Conservation (phyloP, 129 eudicot species). For the Escallonia herrerae region DNA sequence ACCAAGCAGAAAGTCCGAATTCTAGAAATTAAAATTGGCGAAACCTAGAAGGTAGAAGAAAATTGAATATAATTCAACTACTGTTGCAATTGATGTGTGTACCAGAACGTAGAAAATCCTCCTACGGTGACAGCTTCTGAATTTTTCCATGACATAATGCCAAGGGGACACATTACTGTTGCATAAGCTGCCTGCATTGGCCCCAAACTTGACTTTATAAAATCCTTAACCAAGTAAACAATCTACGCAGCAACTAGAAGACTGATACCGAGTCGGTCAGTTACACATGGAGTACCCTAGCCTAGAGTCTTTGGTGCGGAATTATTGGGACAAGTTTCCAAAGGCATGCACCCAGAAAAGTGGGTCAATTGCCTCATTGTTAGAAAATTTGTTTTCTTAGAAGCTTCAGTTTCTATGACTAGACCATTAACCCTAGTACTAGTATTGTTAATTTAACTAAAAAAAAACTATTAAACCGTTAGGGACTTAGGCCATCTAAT, state of each 20-base stretch:
- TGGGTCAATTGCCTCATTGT: not conserved
- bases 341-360: not conserved
- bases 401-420: not conserved
- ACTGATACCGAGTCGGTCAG: too few species aligned
- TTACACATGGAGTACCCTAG: too few species aligned
- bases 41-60: too few species aligned
- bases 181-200: not conserved
- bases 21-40: too few species aligned
- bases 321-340: not conserved
- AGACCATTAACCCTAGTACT: too few species aligned
- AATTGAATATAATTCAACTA: too few species aligned
- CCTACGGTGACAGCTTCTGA: not conserved
- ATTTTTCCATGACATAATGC: not conserved
- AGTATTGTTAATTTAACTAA: too few species aligned
- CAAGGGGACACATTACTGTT: not conserved
- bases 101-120: not conserved
- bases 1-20: too few species aligned
- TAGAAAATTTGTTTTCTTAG: conserved; percentile 1
- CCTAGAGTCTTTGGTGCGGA: too few species aligned
- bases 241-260: not conserved
- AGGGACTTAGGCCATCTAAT: too few species aligned
- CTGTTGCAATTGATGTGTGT: too few species aligned
- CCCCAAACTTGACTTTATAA: not conserved
- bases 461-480: too few species aligned
- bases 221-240: not conserved